Conservation (phyloP, 2,329 filamentous ascomycete genomes). For the Apiospora hydei region DNA sequence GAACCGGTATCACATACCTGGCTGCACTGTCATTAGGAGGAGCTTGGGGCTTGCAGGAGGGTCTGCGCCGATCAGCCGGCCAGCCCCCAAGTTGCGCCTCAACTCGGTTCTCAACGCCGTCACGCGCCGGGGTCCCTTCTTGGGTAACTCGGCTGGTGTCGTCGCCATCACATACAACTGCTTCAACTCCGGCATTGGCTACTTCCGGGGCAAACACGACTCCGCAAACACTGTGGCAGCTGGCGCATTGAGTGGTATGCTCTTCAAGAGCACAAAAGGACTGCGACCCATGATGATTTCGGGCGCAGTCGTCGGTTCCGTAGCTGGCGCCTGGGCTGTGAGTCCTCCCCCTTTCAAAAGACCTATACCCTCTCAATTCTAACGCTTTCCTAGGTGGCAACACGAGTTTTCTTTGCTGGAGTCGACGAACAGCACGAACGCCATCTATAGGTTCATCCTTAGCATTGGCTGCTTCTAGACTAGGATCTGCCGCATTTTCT, state of each 20-base stretch:
- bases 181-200: slow-evolving; percentile 84
- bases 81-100: slow-evolving; percentile 89
- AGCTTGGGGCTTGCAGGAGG: slow-evolving; percentile 91
- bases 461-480: slow-evolving; percentile 4
- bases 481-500: not conserved
- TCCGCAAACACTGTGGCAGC: slow-evolving; percentile 86
- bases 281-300: slow-evolving; percentile 93
- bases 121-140: slow-evolving; percentile 89
- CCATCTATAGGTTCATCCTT: slow-evolving; percentile 11
- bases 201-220: slow-evolving; percentile 85
- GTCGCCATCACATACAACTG: slow-evolving; percentile 97
- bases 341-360: slow-evolving; percentile 47
- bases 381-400: slow-evolving; percentile 41
- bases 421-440: slow-evolving; percentile 23
- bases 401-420: slow-evolving; percentile 29
- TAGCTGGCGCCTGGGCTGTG: slow-evolving; percentile 92
- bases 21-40: slow-evolving; percentile 86
- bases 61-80: slow-evolving; percentile 77
- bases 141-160: slow-evolving; percentile 95
- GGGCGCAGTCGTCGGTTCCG: slow-evolving; percentile 83
- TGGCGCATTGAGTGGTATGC: slow-evolving; percentile 85
- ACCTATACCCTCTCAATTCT: slow-evolving; percentile 21
- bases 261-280: slow-evolving; percentile 96
- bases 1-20: slow-evolving; percentile 93
- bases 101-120: slow-evolving; percentile 96